Evolutionary conservation across 257 asterid species (phyloP).

Genomic region (Knoxia roxburghii): DNA sequence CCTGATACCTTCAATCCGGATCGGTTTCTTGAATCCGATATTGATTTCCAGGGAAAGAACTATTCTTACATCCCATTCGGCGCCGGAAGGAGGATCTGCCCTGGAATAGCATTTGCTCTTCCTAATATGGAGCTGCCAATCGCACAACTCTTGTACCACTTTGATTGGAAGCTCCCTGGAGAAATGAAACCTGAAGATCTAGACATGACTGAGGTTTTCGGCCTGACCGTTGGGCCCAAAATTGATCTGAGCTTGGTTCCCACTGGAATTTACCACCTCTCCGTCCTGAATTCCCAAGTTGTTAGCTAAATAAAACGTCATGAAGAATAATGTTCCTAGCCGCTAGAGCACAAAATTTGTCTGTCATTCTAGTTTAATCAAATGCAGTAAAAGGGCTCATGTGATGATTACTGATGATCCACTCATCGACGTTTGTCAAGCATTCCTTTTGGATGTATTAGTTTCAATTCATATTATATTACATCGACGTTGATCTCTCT

Average conservation of each 20-base stretch:
- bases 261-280: background rate
- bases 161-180: slow-evolving; percentile 2
- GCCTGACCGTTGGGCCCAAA: background rate
- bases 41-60: background rate
- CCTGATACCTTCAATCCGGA: slow-evolving; percentile 13
- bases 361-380: too few relatives aligned
- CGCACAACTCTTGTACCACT: slow-evolving; percentile 11
- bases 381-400: too few relatives aligned
- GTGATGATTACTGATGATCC: too few relatives aligned
- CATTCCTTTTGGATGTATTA: too few relatives aligned
- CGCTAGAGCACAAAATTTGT: too few relatives aligned
- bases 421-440: too few relatives aligned
- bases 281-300: background rate
- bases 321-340: too few relatives aligned
- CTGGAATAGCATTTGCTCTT: slow-evolving; percentile 11
- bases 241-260: slow-evolving; percentile 4
- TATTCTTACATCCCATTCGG: background rate
- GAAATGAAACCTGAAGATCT: background rate
- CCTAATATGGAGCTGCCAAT: slow-evolving; percentile 7
- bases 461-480: too few relatives aligned
- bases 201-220: slow-evolving; percentile 10
- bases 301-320: too few relatives aligned
- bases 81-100: slow-evolving; percentile 6
- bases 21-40: background rate
- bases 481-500: too few relatives aligned